Base-by-base conservation (phyloP, 345 rosid genomes). In the Euclidium syriacum region DNA sequence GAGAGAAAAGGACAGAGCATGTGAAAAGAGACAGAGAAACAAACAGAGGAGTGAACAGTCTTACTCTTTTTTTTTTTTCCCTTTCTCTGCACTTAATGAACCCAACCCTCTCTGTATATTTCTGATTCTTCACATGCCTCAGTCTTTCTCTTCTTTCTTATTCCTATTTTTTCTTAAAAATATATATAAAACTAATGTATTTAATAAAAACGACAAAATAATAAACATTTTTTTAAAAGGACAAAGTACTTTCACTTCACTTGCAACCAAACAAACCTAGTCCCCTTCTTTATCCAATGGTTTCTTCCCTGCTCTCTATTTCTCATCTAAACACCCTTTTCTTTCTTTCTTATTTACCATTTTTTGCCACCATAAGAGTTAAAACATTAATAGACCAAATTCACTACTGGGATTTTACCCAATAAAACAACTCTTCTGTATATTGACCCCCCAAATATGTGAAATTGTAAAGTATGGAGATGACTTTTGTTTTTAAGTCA, bases 241-340 rank as follows among this genome's bases (percentile, higher is more conserved):
- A 71, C 70, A 64, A 64, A 64, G 60, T 64, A 71, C 75, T 64
- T 71, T 64, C 43, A 56, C 59, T 50, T 55, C 75, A 48, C 70
- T 63, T 64, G 75, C 70, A 48, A 71, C 70, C 70, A 71, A 71
- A 71, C 70, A 71, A 71, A 64, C 70, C 54, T 48, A 71, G 70
- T 64, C 48, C 75, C 70, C 75, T 71, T 71, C 75, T 70, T 63
- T 71, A 64, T 64, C 70, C 75, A 71, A 71, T 71, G 75, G 75
- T 56, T 40, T 56, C 41, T 71, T 18, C 32, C 10, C 19, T 71
- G 70, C 59, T 63, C 70, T 71, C 65, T 71, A 64, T 18, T 36
- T 23, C 60, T 25, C 48, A 23, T 33, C 65, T 56, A 46, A 55
- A 30, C 24, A 63, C 70, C 65, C 75, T 64, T 30, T 64, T 16